phyloP scores from a whole-genome alignment of 2,329 filamentous ascomycete genomes.

The Dendrostoma leiphaemia region DNA sequence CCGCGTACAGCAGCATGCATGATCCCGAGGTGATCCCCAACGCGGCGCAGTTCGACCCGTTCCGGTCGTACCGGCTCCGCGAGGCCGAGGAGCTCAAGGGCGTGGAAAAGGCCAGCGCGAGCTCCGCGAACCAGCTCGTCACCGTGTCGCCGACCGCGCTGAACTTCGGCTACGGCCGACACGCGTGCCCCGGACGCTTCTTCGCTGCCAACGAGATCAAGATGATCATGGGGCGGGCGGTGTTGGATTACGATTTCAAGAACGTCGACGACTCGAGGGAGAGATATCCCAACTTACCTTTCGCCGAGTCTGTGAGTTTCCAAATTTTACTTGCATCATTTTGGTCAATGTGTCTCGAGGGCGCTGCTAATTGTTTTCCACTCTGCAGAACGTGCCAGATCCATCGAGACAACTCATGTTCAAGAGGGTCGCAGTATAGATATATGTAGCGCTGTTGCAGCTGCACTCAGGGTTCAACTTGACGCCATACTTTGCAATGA shows the following conservation, averaged over 20 bases:
- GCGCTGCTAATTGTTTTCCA: background rate
- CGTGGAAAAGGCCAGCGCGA: slow-evolving; percentile 29
- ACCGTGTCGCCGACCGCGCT: slow-evolving; percentile 31
- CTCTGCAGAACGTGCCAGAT: slow-evolving; percentile 22
- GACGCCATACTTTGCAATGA: too few species aligned
- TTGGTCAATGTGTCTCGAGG: slow-evolving; percentile 2
- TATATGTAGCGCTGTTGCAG: too few species aligned
- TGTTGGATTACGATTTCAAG: slow-evolving; percentile 30
- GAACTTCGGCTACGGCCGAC: slow-evolving; percentile 38
- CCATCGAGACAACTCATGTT: slow-evolving; percentile 25
- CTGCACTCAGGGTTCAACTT: too few species aligned
- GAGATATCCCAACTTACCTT: slow-evolving; percentile 26
- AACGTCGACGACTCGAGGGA: slow-evolving; percentile 23
- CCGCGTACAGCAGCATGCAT: slow-evolving; percentile 32
- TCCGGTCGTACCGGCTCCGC: slow-evolving; percentile 37
- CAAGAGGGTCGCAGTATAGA: slow-evolving; percentile 20
- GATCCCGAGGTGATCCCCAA: slow-evolving; percentile 36
- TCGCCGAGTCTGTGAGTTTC: slow-evolving; percentile 19
- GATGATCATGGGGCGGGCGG: slow-evolving; percentile 29
- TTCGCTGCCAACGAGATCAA: slow-evolving; percentile 38
- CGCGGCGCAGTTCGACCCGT: slow-evolving; percentile 36
- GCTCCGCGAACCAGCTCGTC: slow-evolving; percentile 36
- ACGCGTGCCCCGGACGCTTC: slow-evolving; percentile 38
- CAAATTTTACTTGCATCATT: background rate
- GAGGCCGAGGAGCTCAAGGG: slow-evolving; percentile 24